These are phyloP conservation scores for Amoeboaphelidium occidentale DNA, from an alignment of 371 early-diverging fungal species.

Conservation along the genomic window DNA sequence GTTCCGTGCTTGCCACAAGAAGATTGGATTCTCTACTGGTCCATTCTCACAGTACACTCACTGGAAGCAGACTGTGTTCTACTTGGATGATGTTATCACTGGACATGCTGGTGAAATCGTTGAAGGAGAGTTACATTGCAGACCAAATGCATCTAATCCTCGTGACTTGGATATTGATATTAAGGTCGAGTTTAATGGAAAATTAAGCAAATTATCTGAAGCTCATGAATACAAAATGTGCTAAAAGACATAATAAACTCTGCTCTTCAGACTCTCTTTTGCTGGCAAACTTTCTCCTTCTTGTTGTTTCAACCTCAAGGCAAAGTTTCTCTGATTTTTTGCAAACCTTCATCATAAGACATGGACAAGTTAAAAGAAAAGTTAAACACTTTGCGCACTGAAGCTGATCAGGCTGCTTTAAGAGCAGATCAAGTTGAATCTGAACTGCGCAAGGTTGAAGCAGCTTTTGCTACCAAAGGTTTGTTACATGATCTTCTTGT, in stretches of 20 bases:
- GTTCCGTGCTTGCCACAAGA: slow-evolving; percentile 61
- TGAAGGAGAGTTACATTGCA: slow-evolving; percentile 44
- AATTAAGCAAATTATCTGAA: slow-evolving; percentile 28
- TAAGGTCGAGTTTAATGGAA: slow-evolving; percentile 39
- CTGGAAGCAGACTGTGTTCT: slow-evolving; percentile 96
- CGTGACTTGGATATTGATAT: slow-evolving; percentile 82
- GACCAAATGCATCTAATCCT: slow-evolving; percentile 64
- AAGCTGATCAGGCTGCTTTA: neutral
- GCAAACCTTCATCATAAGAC: too few species aligned
- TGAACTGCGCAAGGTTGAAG: neutral
- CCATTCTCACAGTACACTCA: slow-evolving; percentile 76
- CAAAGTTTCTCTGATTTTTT: too few species aligned
- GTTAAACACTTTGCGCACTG: neutral
- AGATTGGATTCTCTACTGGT: slow-evolving; percentile 67
- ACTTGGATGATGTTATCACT: slow-evolving; percentile 33
- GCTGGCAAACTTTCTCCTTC: too few species aligned
- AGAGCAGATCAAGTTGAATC: neutral
- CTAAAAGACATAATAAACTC: slow-evolving; percentile 11
- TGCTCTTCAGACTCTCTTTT: too few species aligned
- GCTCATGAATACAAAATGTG: slow-evolving; percentile 67
- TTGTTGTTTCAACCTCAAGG: too few species aligned
- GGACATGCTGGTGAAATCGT: slow-evolving; percentile 48
- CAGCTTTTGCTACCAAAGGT: neutral
- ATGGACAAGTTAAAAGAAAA: neutral
- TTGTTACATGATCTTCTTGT: neutral